Evolutionary conservation across 495 filamentous ascomycete species (phyloP), one percentile per base, ranked within the genome.

Genomic region (Penicillium lividum): DNA sequence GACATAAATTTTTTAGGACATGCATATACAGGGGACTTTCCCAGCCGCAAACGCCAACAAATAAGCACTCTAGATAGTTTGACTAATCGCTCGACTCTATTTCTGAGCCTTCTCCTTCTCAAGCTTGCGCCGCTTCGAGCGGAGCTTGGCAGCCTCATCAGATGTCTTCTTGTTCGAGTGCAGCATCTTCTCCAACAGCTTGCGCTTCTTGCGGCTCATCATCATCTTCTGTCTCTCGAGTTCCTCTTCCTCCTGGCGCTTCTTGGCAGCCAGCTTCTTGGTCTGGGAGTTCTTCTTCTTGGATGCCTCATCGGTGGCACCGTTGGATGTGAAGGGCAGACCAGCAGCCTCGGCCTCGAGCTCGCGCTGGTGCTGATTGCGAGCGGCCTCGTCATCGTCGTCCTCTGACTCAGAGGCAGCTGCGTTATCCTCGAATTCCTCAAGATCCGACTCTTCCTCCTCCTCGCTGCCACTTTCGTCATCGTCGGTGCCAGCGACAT

Each of bases 141-240:
- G 85, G 71, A 98, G 78, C 74, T 76, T 80, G 57, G 84, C 75
- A 33, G 88, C 86, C 73, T 92, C 90, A 9, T 85, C 89, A 55
- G 89, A 88, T 79, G 87, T 86, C 80, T 89, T 89, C 76, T 86
- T 89, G 74, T 93, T 93, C 60, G 82, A 88, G 76, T 91, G 92
- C 68, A 90, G 80, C 91, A 95, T 95, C 83, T 95, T 92, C 79
- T 93, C 91, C 54, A 90, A 82, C 59, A 93, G 76, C 83, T 93
- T 93, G 63, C 91, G 80, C 82, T 93, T 93, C 84, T 91, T 92
- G 75, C 90, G 85, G 74, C 86, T 87, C 80, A 95, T 89, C 91
- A 95, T 95, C 73, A 91, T 91, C 82, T 93, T 93, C 71, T 88
- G 85, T 70, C 91, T 80, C 74, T 93, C 89, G 47, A 93, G 77